A percentile compares a stretch with the other conserved stretches of the same genome.
phyloP scores from a whole-genome alignment of 257 asterid species.

The Fraxinus excelsior region DNA sequence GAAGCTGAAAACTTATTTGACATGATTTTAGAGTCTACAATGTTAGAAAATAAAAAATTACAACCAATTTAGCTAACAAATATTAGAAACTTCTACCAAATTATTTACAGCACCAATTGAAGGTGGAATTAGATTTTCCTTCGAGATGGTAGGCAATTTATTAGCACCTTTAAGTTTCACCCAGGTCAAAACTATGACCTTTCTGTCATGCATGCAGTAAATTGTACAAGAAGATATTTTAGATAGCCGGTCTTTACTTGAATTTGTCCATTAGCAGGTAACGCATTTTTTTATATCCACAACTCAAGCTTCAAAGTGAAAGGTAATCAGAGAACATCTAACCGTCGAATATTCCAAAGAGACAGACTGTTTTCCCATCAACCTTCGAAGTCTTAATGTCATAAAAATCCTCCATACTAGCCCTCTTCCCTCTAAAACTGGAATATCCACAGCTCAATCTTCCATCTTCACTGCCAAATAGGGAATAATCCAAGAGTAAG shows the following conservation, averaged over 20 bases:
- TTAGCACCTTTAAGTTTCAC: neutral
- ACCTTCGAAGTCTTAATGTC: conserved; percentile 76
- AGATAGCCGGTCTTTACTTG: neutral
- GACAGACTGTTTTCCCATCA: conserved; percentile 72
- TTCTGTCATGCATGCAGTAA: neutral
- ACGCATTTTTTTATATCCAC: neutral
- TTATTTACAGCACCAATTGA: neutral
- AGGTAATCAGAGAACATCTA: conserved; percentile 28
- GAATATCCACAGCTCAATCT: conserved; percentile 86
- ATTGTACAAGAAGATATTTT: neutral
- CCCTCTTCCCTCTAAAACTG: conserved; percentile 95
- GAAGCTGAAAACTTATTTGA: neutral
- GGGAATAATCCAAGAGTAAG: conserved; percentile 28
- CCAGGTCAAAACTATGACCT: neutral
- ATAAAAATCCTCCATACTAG: conserved; percentile 95
- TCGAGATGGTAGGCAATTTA: neutral
- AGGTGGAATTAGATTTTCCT: neutral
- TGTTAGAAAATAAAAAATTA: neutral
- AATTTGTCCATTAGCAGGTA: neutral
- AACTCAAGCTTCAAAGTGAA: conserved; percentile 17
- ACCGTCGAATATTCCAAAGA: conserved; percentile 99
- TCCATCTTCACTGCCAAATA: conserved; percentile 83
- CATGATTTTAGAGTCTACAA: neutral
- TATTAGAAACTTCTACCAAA: neutral
- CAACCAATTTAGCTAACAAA: neutral